Percentiles rank a stretch among this genome's conserved stretches.
These are phyloP conservation scores for Fusarium chlamydosporum DNA, from an alignment of 2,329 filamentous ascomycete species.

Conservation along the genomic window DNA sequence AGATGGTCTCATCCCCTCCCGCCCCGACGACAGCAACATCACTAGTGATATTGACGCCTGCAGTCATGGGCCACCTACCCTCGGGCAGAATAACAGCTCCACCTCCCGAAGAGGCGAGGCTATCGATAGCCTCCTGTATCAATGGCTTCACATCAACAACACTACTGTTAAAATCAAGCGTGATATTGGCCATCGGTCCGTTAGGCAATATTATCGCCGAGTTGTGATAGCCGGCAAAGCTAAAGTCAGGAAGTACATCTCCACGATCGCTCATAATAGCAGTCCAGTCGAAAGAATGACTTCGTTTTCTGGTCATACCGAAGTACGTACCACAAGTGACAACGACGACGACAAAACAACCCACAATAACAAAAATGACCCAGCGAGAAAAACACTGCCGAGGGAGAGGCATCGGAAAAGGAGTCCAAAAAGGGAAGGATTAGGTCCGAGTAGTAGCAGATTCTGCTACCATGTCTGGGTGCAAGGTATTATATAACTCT, in stretches of 20 bases:
- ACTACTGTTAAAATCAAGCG: not conserved
- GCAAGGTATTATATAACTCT: constrained; percentile 15
- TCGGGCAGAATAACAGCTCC: constrained; percentile 28
- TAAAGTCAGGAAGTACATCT: constrained; percentile 44
- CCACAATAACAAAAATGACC: constrained; percentile 7
- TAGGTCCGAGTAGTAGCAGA: not conserved
- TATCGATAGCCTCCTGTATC: constrained; percentile 42
- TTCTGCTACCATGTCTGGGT: not conserved
- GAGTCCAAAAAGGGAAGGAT: not conserved
- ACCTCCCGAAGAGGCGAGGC: constrained; percentile 18
- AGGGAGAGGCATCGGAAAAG: constrained; percentile 19
- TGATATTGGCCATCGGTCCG: not conserved
- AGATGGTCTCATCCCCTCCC: not conserved
- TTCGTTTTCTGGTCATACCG: not conserved
- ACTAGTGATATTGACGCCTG: constrained; percentile 23
- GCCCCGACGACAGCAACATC: constrained; percentile 16
- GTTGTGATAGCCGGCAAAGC: constrained; percentile 41
- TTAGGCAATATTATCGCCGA: constrained; percentile 36
- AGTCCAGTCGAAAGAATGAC: constrained; percentile 36
- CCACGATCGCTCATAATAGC: constrained; percentile 22
- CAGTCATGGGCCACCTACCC: constrained; percentile 31
- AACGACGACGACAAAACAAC: constrained; percentile 9
- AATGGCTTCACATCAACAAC: constrained; percentile 10
- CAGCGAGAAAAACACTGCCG: constrained; percentile 25
- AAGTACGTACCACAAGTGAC: constrained; percentile 28